phyloP scores from a whole-genome alignment of 495 filamentous ascomycete genomes.

The Lindgomyces ingoldianus region DNA sequence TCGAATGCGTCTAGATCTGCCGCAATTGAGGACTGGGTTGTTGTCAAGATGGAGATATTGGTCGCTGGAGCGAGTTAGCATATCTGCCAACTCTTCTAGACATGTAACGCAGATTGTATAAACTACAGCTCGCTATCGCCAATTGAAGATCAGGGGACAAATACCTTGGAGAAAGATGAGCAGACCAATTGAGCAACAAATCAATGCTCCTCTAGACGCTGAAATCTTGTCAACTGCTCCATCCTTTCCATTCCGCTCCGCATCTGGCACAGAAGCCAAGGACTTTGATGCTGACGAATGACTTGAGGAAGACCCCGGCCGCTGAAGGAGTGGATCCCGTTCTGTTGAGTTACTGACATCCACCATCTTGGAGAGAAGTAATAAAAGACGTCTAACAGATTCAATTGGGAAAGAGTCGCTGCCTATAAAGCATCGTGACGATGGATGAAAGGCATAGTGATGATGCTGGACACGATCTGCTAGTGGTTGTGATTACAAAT shows the following conservation, averaged over 20 bases:
- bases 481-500: constrained; percentile 25
- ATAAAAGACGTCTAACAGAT: not conserved
- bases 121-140: not conserved
- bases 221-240: constrained; percentile 16
- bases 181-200: constrained; percentile 37
- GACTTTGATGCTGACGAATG: constrained; percentile 26
- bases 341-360: constrained; percentile 3
- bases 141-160: not conserved
- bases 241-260: constrained; percentile 14
- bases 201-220: constrained; percentile 24
- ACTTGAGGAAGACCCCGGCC: constrained; percentile 7
- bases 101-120: too few species aligned
- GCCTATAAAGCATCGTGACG: not conserved
- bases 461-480: not conserved
- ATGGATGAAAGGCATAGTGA: not conserved
- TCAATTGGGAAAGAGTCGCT: not conserved
- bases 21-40: constrained; percentile 71
- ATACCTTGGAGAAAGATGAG: constrained; percentile 46
- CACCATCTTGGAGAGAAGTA: not conserved
- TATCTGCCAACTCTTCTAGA: too few species aligned
- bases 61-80: constrained; percentile 40
- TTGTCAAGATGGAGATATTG: constrained; percentile 77
- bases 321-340: constrained; percentile 26
- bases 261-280: not conserved
- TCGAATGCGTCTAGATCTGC: constrained; percentile 70